Base-by-base conservation (phyloP, 805 yeast species). In the Nakazawaea ishiwadae region DNA sequence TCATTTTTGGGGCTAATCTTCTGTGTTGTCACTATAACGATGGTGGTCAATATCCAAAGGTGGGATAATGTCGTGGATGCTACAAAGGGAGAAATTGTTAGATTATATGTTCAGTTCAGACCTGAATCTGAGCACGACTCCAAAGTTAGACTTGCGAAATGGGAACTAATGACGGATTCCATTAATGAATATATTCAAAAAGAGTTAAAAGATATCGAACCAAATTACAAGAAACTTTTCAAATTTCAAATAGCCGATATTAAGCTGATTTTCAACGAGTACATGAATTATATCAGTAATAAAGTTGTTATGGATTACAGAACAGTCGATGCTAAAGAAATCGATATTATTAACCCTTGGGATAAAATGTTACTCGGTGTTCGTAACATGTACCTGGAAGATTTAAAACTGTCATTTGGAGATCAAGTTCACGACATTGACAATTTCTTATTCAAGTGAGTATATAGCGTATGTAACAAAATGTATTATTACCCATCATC, bases 361-460 rank as follows among this genome's bases (percentile, higher is more conserved):
- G 42, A 39, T 24, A 32, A 26, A 16, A 12, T 26, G 3, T 12
- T 39, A 7, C 15, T 39, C n/a, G 32, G 23, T 2, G 33, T 32
- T 8, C 23, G 42, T 8, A 39, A 39, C 14, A 32, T 39, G 42
- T 39, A 39, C 15, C 31, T 39, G 42, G 32, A 31, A 24, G 42
- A 39, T 19, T 14, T 39, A 5, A 15, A 21, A n/a, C 17, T 11
- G 28, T 32, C 41, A 5, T 31, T 38, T n/a, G 41, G 41, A 1
- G 31, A 30, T 4, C 17, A 38, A 11, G 12, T 18, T 36, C 15
- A 24, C 2, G 9, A 21, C 11, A 16, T 38, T 16, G 15, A 38
- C 10, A 9, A 18, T 21, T 23, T 14, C 21, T 24, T 10, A 8
- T 23, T 23, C 37, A 20, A 34, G 10, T 14, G 18, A 7, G 12